These are phyloP conservation scores for Aphanoascus verrucosus DNA, from an alignment of 2,329 filamentous ascomycete species.

Conservation along the genomic window DNA sequence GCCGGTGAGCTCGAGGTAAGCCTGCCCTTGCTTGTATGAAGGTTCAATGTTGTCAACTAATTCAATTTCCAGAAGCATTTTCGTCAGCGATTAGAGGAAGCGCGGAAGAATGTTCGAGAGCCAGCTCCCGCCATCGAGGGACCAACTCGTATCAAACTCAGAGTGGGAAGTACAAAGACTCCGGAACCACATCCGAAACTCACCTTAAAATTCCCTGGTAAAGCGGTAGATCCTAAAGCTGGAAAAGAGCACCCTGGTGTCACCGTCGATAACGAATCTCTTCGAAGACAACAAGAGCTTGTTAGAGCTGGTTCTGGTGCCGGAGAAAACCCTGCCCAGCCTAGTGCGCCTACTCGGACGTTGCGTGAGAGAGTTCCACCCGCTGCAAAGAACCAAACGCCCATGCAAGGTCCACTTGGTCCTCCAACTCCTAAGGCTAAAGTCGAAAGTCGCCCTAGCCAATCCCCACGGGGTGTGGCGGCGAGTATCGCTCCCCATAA, in stretches of 20 bases:
- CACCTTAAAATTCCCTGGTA: constrained; percentile 58
- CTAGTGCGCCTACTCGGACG: constrained; percentile 23
- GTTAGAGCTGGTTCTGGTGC: constrained; percentile 39
- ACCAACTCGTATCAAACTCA: constrained; percentile 71
- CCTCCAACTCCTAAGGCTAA: constrained; percentile 20
- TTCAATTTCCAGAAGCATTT: constrained; percentile 50
- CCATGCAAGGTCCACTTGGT: neutral
- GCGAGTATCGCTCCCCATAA: neutral
- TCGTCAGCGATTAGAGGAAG: constrained; percentile 55
- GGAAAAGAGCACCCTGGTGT: constrained; percentile 35
- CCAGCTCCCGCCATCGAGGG: constrained; percentile 34
- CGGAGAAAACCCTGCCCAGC: constrained; percentile 16
- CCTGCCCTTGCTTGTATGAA: constrained; percentile 10
- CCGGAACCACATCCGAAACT: constrained; percentile 46
- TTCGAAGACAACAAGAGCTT: constrained; percentile 43
- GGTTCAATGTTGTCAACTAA: neutral
- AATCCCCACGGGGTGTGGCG: neutral
- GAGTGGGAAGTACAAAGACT: constrained; percentile 44
- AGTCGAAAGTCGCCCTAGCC: constrained; percentile 14
- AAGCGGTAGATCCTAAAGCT: constrained; percentile 40
- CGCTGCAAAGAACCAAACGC: constrained; percentile 2
- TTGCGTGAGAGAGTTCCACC: constrained; percentile 26
- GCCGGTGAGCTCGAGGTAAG: constrained; percentile 68
- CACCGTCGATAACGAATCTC: constrained; percentile 45
- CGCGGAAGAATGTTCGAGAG: constrained; percentile 61